Evolutionary conservation across 1,284 basidiomycete genomes (phyloP), one percentile per base, ranked within the genome.

Genomic region (Cryptococcus sp.): DNA sequence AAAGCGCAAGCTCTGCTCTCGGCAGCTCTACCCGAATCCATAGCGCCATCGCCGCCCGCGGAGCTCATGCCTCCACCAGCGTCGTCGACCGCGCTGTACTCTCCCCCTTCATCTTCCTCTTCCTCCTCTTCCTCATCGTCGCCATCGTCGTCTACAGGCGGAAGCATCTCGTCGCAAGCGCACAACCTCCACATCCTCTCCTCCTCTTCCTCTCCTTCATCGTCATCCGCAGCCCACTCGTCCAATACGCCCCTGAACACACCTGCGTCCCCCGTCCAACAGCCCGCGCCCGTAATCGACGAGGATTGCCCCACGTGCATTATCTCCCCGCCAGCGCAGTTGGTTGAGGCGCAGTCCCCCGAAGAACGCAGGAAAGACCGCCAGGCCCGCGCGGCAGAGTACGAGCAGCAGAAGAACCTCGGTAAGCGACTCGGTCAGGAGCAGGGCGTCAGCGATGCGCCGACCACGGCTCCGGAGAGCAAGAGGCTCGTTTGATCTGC

Each of bases 221-320:
- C 39, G 35, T 35, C 23, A 5, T 31, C 38, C 13, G 42, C 45
- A 31, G 45, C 54, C 10, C 54, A 57, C 27, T 62, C 61, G 16
- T 56, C 53, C n/a, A 39, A 44, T 19, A 56, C 59, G 50, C 59
- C 64, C 25, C 49, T 68, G 7, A 64, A 66, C 47, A 65, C 62
- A 10, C 65, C 62, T 45, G 59, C 56, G 11, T 46, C 61, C 19
- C 60, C 60, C 15, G 60, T 63, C 23, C 56, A 59, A 40, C 50
- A 50, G 41, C 50, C 54, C 5, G 65, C 66, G 0, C 54, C 74
- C 2, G 62, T 70, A 2, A 56, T 75, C 25, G 75, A 75, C 62
- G 56, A 59, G n/a, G 74, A 77, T 45, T 77, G 75, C 62, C 59
- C 56, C 16, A 74, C 72, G 13, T 77, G 75, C 57, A 50, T 65